Conservation (phyloP, 257 asterid genomes). For the Solanum etuberosum region DNA sequence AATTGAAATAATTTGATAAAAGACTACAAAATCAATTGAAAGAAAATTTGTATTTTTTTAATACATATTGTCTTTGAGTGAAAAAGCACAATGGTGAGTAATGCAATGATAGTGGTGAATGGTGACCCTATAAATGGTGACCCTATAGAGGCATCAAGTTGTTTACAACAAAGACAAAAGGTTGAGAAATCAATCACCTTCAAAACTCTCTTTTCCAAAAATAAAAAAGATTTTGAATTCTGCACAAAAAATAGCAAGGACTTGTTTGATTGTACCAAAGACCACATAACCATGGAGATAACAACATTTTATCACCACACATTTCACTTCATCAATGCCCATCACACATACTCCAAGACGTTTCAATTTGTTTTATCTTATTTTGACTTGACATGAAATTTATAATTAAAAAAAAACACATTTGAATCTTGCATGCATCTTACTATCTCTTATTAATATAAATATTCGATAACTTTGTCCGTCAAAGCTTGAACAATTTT, state of each 20-base stretch:
- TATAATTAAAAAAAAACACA: fast-evolving
- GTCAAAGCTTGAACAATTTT: background rate
- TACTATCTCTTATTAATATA: too few species aligned
- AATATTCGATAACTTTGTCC: background rate
- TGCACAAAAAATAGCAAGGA: background rate
- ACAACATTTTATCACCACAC: background rate
- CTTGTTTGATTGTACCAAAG: background rate
- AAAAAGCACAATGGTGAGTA: background rate
- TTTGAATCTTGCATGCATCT: too few species aligned
- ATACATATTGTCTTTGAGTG: background rate
- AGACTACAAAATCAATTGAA: background rate
- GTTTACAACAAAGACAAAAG: background rate
- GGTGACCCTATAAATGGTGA: background rate
- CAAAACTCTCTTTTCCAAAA: background rate
- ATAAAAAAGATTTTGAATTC: background rate
- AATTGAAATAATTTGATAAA: too few species aligned
- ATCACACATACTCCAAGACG: background rate
- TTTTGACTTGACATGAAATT: too few species aligned
- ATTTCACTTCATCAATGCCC: background rate
- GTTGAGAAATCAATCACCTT: background rate
- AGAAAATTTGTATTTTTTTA: too few species aligned
- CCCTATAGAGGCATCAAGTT: background rate
- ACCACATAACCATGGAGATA: background rate
- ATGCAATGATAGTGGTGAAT: background rate
- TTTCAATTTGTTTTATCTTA: background rate